Evolutionary conservation across 176 grass and related monocot species (phyloP), one percentile per base, ranked within the genome.

Genomic region (Zea luxurians): DNA sequence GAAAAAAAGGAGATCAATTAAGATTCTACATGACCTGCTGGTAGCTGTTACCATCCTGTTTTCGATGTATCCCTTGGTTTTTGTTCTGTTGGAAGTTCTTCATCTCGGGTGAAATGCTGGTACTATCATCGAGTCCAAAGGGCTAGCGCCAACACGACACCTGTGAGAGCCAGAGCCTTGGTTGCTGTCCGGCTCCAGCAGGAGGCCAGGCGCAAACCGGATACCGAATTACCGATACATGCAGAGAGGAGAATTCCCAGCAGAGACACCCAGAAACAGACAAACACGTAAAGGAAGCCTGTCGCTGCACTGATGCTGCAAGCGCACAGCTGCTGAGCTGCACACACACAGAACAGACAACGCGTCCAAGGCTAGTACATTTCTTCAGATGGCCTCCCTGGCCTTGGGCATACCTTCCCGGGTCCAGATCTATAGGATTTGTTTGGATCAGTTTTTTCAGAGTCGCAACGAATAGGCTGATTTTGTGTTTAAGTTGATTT

Each of bases 191-290:
- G 43, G 8, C 27, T 27, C 27, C 27, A 27, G 27, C 27, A 27
- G 1, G 27, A 27, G 27, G 27, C 27, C 5, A 45, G 43, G 46
- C 53, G 53, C 37, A 54, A 54, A 66, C 16, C 4, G 42, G 54
- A 46, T n/a, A n/a, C n/a, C n/a, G n/a, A n/a, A n/a, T 27, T 16
- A 27, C 27, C 27, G 27, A 27, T 27, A 27, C 27, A 46, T 37
- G 44, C 57, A 72, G 27, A 72, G 27, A 27, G 27, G 27, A 27
- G 37, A 71, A 81, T 72, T 50, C 55, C 59, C 43, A 27, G 13
- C 35, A 37, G 35, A 27, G 27, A 27, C 27, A 27, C 27, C 27
- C 27, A 27, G 27, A 27, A 0, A 27, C 27, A 1, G 27, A 34
- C n/a, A 63, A 11, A 49, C 13, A 64, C 2, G 16, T 4, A 44